Percentiles rank a stretch among this genome's conserved stretches.
Conservation (phyloP, 2,329 filamentous ascomycete species). For the Apiospora aurea region DNA sequence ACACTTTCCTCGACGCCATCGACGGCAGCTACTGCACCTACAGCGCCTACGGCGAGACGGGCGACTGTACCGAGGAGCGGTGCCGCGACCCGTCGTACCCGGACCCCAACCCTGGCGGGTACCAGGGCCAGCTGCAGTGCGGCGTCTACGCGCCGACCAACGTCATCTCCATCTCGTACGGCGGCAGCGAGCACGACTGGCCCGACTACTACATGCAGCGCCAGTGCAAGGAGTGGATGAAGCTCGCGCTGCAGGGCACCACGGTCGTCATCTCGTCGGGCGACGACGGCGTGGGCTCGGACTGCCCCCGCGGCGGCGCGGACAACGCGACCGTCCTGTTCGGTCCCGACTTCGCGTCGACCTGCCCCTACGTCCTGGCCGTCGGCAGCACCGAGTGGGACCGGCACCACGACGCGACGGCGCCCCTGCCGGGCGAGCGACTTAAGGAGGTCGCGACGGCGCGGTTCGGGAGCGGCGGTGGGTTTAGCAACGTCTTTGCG, state of each 20-base stretch:
- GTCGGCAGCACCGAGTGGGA: conserved; percentile 67
- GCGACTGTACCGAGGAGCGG: conserved; percentile 31
- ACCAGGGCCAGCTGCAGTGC: conserved; percentile 48
- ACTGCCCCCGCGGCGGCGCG: conserved; percentile 62
- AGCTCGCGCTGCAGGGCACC: conserved; percentile 55
- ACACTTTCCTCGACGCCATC: conserved; percentile 30
- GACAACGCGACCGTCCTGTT: conserved; percentile 56
- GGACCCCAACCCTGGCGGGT: conserved; percentile 52
- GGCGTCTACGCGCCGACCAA: conserved; percentile 56
- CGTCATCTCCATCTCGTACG: conserved; percentile 62
- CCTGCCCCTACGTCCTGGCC: conserved; percentile 64
- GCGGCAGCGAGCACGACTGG: conserved; percentile 56
- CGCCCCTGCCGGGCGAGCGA: conserved; percentile 31
- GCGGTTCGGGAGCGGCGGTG: conserved; percentile 56
- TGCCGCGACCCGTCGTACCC: conserved; percentile 49
- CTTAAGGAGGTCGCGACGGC: conserved; percentile 35
- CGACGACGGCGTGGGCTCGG: conserved; percentile 36
- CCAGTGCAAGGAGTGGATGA: conserved; percentile 56
- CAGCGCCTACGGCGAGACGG: conserved; percentile 35
- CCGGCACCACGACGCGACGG: conserved; percentile 47
- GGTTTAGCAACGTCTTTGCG: conserved; percentile 56
- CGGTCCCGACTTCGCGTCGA: conserved; percentile 60
- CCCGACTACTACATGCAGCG: conserved; percentile 58
- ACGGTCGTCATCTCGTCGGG: conserved; percentile 52
- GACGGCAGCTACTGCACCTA: conserved; percentile 37